phyloP scores from a whole-genome alignment of 306 rosid species.

The Pyrus communis region DNA sequence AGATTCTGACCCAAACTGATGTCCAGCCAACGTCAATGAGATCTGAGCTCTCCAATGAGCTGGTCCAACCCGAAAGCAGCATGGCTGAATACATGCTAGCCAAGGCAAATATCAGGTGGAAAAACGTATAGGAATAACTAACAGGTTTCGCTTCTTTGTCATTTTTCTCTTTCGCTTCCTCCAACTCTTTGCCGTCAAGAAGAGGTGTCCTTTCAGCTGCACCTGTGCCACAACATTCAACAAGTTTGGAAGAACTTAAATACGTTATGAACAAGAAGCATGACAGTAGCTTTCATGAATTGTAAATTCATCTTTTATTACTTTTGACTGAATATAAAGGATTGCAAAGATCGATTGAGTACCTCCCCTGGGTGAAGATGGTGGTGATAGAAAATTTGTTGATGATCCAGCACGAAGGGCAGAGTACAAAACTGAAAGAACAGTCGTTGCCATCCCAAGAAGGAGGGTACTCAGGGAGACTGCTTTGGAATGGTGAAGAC shows the following conservation, averaged over 20 bases:
- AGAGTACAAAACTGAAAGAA: constrained; percentile 83
- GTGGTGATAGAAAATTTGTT: constrained; percentile 75
- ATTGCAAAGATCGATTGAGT: background rate
- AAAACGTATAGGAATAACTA: constrained; percentile 82
- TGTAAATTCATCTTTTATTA: background rate
- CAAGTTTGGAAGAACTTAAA: background rate
- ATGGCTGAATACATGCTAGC: constrained; percentile 96
- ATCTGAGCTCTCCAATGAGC: constrained; percentile 62
- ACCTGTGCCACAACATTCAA: background rate
- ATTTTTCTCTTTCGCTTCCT: constrained; percentile 61
- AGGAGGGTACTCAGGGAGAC: constrained; percentile 61
- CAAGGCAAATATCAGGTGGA: constrained; percentile 88
- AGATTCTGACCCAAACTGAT: constrained; percentile 89
- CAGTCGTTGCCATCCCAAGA: constrained; percentile 87
- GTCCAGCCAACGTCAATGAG: constrained; percentile 96
- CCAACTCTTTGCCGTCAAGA: constrained; percentile 52
- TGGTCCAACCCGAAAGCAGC: constrained; percentile 98
- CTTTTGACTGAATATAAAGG: background rate
- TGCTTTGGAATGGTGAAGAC: constrained; percentile 65
- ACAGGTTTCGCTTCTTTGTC: constrained; percentile 68
- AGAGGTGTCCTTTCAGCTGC: constrained; percentile 64
- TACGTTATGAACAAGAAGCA: background rate
- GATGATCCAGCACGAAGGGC: constrained; percentile 98
- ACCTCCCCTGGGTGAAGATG: constrained; percentile 81
- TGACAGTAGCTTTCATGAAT: background rate